phyloP scores from a whole-genome alignment of 148 eudicot genomes.

The Arctostaphylos glauca region DNA sequence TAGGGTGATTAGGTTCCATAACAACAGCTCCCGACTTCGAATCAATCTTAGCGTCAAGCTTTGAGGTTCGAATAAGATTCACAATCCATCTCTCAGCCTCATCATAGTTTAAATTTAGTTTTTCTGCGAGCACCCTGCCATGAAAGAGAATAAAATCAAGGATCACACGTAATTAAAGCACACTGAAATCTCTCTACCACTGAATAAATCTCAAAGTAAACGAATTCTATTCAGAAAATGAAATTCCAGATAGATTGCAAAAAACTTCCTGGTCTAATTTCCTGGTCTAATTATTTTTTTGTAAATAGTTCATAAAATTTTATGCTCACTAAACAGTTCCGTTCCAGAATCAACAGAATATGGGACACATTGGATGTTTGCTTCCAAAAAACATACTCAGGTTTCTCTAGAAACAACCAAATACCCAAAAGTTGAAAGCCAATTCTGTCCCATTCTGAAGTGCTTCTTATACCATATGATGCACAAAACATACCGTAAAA shows the following conservation, averaged over 20 bases:
- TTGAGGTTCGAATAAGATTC: constrained; percentile 83
- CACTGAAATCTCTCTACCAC: background rate
- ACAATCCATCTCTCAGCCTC: constrained; percentile 97
- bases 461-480: background rate
- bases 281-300: background rate
- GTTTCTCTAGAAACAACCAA: background rate
- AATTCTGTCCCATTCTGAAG: background rate
- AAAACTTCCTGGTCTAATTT: background rate
- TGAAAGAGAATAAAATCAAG: constrained; percentile 7
- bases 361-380: background rate
- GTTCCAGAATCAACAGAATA: background rate
- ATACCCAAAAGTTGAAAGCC: background rate
- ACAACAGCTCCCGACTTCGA: constrained; percentile 63
- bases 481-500: no score
- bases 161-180: background rate
- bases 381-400: background rate
- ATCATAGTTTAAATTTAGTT: constrained; percentile 77
- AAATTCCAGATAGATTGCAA: background rate
- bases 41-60: constrained; percentile 92
- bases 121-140: constrained; percentile 89
- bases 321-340: background rate
- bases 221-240: background rate
- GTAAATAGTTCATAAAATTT: background rate
- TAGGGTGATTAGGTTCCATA: constrained; percentile 81
- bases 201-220: background rate